Percentiles rank a stretch among this genome's conserved stretches.
These are phyloP conservation scores for Albizia julibrissin DNA, from an alignment of 306 rosid genomes.

Conservation along the genomic window DNA sequence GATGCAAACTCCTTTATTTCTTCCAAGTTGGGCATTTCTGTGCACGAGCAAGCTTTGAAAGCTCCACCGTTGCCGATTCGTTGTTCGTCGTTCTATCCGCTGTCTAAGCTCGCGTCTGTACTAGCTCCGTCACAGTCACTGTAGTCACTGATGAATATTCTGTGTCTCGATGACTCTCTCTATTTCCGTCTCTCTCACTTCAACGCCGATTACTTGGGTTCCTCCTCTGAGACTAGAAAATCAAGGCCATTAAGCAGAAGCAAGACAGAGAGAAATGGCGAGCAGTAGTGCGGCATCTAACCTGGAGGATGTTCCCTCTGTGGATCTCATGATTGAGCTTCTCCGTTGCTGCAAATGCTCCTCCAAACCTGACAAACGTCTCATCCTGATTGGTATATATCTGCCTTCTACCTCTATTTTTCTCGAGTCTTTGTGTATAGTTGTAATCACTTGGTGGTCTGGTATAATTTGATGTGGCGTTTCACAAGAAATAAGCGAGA, in stretches of 20 bases:
- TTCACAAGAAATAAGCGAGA: background rate
- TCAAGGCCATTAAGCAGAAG: conserved; percentile 12
- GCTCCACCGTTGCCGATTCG: no score
- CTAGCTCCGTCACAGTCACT: no score
- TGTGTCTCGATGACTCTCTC: no score
- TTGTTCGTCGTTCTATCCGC: no score
- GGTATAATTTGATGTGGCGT: background rate
- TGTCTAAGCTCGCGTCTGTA: no score
- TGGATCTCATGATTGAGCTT: conserved; percentile 84
- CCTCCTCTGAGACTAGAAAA: conserved; percentile 3
- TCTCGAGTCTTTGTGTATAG: conserved; percentile 13
- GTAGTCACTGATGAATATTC: no score
- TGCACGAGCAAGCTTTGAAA: no score
- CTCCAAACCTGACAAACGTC: conserved; percentile 89
- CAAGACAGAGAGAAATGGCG: conserved; percentile 39
- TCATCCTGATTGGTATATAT: conserved; percentile 78
- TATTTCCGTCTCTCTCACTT: no score
- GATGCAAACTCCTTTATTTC: no score
- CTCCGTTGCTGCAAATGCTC: conserved; percentile 88
- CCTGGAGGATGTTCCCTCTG: conserved; percentile 85
- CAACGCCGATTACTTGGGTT: background rate
- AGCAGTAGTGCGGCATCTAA: conserved; percentile 35
- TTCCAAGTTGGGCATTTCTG: no score
- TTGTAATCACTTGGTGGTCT: background rate
- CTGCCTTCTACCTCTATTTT: background rate